phyloP scores from a whole-genome alignment of 768 basidiomycete species.

The Cystofilobasidium ferigula region DNA sequence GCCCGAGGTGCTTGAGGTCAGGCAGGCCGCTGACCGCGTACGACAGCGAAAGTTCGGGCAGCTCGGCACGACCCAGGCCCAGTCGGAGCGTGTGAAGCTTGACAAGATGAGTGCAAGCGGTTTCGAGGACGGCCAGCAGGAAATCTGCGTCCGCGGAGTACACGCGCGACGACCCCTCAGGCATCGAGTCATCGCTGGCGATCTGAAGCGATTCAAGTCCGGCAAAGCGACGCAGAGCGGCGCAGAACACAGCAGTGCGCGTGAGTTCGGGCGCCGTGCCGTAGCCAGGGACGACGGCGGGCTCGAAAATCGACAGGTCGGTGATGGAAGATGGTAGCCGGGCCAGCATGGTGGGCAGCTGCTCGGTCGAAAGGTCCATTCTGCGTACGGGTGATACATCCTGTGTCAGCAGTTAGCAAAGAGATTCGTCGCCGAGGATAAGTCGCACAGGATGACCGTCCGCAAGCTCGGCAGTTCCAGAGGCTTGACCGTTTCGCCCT shows the following conservation, averaged over 20 bases:
- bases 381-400: not conserved
- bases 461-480: constrained; percentile 2
- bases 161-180: no score
- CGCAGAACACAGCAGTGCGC: not conserved
- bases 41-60: not conserved
- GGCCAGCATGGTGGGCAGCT: not conserved
- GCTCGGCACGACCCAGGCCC: not conserved
- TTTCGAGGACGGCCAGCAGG: not conserved
- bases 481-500: not conserved
- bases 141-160: not conserved
- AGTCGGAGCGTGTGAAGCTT: not conserved
- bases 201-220: constrained; percentile 5
- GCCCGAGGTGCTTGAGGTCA: not conserved
- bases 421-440: constrained; percentile 5
- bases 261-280: no score
- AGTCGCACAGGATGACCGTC: constrained; percentile 2
- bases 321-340: constrained; percentile 3
- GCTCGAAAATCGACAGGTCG: constrained; percentile 7
- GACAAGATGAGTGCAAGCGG: not conserved
- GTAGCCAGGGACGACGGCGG: not conserved
- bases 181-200: not conserved
- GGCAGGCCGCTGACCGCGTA: not conserved
- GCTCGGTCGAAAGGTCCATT: not conserved
- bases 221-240: constrained; percentile 6
- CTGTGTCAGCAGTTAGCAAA: not conserved